Percentiles rank a stretch among this genome's conserved stretches.
Evolutionary conservation across 2,329 filamentous ascomycete genomes (phyloP).

Genomic region (Botrytis tulipae): DNA sequence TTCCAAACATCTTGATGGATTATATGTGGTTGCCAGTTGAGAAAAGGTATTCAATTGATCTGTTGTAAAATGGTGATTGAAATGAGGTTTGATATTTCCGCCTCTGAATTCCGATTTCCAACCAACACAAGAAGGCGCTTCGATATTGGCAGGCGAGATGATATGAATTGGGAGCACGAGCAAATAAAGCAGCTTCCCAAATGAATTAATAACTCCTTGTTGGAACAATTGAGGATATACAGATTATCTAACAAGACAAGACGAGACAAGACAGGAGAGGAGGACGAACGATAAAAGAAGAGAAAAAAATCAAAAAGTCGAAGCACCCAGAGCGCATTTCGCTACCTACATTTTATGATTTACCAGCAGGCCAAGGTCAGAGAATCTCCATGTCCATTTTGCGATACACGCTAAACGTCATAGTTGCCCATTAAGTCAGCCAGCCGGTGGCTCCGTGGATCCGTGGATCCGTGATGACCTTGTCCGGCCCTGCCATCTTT

Average conservation of each 20-base stretch:
- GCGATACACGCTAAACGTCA: not conserved
- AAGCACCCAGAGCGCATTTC: not conserved
- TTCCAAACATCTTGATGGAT: conserved; percentile 15
- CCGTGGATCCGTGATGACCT: not conserved
- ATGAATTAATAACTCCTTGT: not conserved
- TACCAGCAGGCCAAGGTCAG: not conserved
- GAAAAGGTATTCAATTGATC: not conserved
- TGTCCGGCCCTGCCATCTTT: not conserved
- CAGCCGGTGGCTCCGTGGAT: not conserved
- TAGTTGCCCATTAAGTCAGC: not conserved
- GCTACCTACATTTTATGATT: not conserved
- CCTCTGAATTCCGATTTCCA: not conserved
- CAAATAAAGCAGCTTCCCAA: not conserved
- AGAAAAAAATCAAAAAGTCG: not conserved
- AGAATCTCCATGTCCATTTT: not conserved
- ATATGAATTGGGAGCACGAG: not conserved
- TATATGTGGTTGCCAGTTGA: not conserved
- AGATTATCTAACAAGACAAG: not conserved
- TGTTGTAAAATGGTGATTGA: not conserved
- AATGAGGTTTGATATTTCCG: not conserved
- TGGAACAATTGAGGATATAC: not conserved
- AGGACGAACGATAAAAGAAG: not conserved
- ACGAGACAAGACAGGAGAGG: not conserved
- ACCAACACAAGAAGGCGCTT: not conserved
- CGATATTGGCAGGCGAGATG: not conserved